Conservation (phyloP, 208 protist genomes). For the Trypanosoma scelopori region DNA sequence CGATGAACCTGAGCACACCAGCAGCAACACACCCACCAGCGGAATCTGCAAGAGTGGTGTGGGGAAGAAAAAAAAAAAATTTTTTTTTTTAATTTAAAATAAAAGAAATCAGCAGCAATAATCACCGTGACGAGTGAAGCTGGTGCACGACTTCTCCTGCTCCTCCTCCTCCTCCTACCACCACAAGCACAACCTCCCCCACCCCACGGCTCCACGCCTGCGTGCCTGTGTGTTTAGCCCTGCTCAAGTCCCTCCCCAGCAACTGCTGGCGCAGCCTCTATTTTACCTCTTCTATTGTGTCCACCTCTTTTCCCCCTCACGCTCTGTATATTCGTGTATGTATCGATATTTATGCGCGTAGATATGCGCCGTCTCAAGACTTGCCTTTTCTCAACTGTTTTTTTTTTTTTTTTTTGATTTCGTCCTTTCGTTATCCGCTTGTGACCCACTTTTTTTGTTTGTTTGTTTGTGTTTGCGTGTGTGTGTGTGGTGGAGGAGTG, state of each 20-base stretch:
- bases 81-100: too few relatives aligned
- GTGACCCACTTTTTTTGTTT: neutral
- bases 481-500: too few relatives aligned
- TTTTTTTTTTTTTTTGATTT: too few relatives aligned
- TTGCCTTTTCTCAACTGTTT: neutral
- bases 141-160: too few relatives aligned
- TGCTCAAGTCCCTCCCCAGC: too few relatives aligned
- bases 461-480: too few relatives aligned
- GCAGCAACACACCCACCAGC: constrained; percentile 1
- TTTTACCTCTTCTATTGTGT: neutral
- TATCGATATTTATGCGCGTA: constrained; percentile 14
- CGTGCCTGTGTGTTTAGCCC: too few relatives aligned
- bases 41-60: neutral
- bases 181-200: too few relatives aligned
- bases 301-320: constrained; percentile 7
- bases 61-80: constrained; percentile 13
- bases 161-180: too few relatives aligned
- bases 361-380: neutral
- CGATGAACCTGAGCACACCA: neutral
- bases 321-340: neutral
- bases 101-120: too few relatives aligned
- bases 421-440: constrained; percentile 6
- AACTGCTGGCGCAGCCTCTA: neutral
- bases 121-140: too few relatives aligned
- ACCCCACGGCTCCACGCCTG: too few relatives aligned